Conservation (phyloP, 2,329 filamentous ascomycete species). For the Alternaria infectoria region DNA sequence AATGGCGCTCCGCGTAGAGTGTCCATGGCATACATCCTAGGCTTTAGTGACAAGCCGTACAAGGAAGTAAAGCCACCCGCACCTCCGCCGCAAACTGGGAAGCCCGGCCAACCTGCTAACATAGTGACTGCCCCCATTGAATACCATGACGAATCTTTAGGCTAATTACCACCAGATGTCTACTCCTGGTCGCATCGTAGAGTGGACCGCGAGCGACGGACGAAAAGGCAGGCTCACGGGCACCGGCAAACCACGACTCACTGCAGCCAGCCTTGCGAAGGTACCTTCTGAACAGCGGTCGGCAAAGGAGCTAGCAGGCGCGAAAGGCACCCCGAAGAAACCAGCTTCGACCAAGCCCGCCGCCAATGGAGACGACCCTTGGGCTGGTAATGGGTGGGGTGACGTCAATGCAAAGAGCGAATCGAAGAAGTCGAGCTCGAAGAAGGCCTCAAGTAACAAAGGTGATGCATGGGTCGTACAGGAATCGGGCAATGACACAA, state of each 20-base stretch:
- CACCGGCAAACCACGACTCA: slow-evolving; percentile 20
- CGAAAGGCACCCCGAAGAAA: slow-evolving; percentile 5
- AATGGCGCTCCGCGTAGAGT: slow-evolving; percentile 20
- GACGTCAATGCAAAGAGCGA: neutral
- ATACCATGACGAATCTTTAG: fast-evolving
- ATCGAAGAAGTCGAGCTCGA: neutral
- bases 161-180: slow-evolving; percentile 20
- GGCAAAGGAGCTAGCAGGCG: neutral
- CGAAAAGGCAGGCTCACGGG: slow-evolving; percentile 35
- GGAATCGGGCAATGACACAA: neutral
- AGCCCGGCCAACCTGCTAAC: slow-evolving; percentile 13
- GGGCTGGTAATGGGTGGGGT: neutral
- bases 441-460: slow-evolving; percentile 2
- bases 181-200: slow-evolving; percentile 34
- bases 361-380: neutral
- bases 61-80: slow-evolving; percentile 25
- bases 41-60: slow-evolving; percentile 39
- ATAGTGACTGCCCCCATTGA: slow-evolving; percentile 11
- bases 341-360: neutral
- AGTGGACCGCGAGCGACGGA: slow-evolving; percentile 44
- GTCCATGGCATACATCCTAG: slow-evolving; percentile 37
- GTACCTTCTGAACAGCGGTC: slow-evolving; percentile 12
- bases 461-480: neutral
- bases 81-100: slow-evolving; percentile 1
- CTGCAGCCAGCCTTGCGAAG: slow-evolving; percentile 18